Percentiles rank a stretch among this genome's conserved stretches.
These are phyloP conservation scores for Knufia petricola DNA, from an alignment of 2,329 filamentous ascomycete genomes.

Conservation along the genomic window DNA sequence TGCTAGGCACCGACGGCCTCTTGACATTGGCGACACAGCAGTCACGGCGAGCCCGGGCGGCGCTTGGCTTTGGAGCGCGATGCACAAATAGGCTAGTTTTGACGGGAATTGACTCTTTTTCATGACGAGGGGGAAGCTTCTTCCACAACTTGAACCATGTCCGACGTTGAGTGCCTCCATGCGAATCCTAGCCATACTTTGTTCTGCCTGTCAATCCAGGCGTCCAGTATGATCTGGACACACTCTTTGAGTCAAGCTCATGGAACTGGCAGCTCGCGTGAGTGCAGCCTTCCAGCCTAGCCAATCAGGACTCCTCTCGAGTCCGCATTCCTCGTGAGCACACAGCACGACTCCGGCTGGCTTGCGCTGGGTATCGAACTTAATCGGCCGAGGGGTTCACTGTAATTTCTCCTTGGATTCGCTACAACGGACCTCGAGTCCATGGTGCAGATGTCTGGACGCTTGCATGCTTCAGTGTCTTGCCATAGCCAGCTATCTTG, in stretches of 20 bases:
- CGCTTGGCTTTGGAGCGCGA: background rate
- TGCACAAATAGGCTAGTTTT: background rate
- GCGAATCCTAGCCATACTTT: background rate
- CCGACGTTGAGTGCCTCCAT: background rate
- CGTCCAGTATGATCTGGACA: background rate
- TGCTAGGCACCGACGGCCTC: background rate
- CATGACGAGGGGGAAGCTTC: slow-evolving; percentile 1
- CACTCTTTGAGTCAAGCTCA: slow-evolving; percentile 1
- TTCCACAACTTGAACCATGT: background rate
- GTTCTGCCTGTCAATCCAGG: background rate
- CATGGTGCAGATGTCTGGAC: background rate
- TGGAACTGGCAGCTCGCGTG: background rate
- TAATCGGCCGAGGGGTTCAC: background rate
- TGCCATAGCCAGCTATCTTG: background rate
- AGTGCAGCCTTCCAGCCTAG: slow-evolving; percentile 10
- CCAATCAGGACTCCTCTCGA: slow-evolving; percentile 3
- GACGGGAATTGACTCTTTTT: background rate
- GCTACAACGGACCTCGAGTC: slow-evolving; percentile 1
- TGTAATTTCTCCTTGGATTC: slow-evolving; percentile 7
- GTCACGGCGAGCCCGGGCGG: background rate
- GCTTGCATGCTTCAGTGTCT: background rate
- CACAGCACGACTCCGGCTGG: slow-evolving; percentile 1
- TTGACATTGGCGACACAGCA: background rate
- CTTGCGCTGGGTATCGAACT: background rate
- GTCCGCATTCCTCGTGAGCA: slow-evolving; percentile 3